phyloP scores from a whole-genome alignment of 1,284 basidiomycete species.

The Mycosarcoma maydis region DNA sequence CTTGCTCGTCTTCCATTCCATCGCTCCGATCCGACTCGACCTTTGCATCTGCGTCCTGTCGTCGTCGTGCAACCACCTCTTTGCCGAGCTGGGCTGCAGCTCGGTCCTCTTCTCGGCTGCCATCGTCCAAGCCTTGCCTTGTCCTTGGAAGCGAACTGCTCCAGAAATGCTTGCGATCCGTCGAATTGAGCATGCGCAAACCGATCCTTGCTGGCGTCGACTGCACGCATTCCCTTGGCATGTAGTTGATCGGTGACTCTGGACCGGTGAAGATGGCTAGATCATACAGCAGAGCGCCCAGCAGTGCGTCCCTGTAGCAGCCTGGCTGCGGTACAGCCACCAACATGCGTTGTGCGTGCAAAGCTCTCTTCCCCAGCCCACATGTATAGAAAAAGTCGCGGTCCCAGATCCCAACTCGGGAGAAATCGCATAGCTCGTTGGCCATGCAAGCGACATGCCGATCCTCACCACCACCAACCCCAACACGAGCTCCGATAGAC shows the following conservation, averaged over 20 bases:
- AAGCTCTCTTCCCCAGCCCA: conserved; percentile 72
- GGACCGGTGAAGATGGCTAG: conserved; percentile 65
- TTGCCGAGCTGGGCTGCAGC: background rate
- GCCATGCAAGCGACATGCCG: conserved; percentile 72
- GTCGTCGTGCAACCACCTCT: background rate
- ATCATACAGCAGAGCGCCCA: conserved; percentile 67
- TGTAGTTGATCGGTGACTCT: conserved; percentile 63
- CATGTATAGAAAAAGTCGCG: conserved; percentile 73
- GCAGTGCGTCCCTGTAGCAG: conserved; percentile 60
- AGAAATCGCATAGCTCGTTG: conserved; percentile 74
- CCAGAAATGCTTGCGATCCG: conserved; percentile 12
- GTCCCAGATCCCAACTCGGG: conserved; percentile 76
- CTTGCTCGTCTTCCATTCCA: conserved; percentile 3
- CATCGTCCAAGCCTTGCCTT: background rate
- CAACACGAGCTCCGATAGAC: conserved; percentile 72
- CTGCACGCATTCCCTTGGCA: conserved; percentile 25
- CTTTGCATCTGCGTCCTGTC: background rate
- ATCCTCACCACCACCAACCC: conserved; percentile 73
- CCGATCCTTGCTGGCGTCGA: conserved; percentile 23
- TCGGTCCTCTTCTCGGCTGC: background rate
- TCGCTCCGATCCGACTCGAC: background rate
- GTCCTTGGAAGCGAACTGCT: background rate
- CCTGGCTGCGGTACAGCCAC: conserved; percentile 74
- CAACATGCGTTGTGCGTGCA: conserved; percentile 73
- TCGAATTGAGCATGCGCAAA: conserved; percentile 15